Evolutionary conservation across 2,329 filamentous ascomycete species (phyloP).

Genomic region (Fusarium protoensiforme): DNA sequence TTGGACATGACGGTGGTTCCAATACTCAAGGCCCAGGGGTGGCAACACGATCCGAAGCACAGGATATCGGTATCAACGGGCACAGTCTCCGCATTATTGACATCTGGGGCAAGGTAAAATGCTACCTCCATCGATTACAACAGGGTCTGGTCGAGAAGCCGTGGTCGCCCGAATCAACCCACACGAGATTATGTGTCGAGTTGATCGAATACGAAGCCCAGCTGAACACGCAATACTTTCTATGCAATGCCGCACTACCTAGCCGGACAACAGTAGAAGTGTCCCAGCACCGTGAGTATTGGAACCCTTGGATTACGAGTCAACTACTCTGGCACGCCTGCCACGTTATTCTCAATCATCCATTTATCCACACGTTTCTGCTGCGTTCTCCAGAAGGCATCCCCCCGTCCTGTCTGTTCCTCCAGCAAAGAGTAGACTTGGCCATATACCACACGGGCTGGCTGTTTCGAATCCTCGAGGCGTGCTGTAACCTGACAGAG

Average conservation of each 20-base stretch:
- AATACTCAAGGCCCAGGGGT: too few relatives aligned
- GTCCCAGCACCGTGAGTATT: background rate
- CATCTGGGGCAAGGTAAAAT: background rate
- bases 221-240: background rate
- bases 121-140: background rate
- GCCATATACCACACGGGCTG: slow-evolving; percentile 2
- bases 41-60: too few relatives aligned
- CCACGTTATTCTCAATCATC: background rate
- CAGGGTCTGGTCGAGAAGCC: background rate
- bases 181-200: background rate
- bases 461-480: background rate
- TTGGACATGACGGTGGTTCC: too few relatives aligned
- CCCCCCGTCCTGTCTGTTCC: background rate
- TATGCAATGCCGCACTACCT: background rate
- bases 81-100: background rate
- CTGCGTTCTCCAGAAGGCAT: background rate
- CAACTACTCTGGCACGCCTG: background rate
- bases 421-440: slow-evolving; percentile 2
- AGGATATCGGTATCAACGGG: background rate
- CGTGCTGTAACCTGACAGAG: background rate
- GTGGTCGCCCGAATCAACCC: background rate
- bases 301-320: background rate
- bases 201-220: background rate
- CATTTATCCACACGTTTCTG: background rate
- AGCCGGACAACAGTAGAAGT: background rate